Conservation (phyloP, 257 asterid species). For the Solanum rostratum region DNA sequence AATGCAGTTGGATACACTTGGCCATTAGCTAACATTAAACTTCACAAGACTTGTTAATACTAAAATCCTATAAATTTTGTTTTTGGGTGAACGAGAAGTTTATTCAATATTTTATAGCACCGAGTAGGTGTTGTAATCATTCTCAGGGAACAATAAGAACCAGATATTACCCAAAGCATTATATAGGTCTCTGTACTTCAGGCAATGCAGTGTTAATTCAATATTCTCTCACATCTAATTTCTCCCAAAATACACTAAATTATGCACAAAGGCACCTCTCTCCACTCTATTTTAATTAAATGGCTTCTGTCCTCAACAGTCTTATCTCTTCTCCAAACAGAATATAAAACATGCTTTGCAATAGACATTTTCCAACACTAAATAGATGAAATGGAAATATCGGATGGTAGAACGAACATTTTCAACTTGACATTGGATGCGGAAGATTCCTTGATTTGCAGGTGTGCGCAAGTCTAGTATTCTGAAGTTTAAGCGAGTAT, state of each 20-base stretch:
- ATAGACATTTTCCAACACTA: not conserved
- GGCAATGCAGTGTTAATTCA: not conserved
- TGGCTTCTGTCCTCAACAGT: not conserved
- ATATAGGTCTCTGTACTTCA: not conserved
- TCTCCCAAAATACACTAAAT: not conserved
- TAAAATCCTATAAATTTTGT: not conserved
- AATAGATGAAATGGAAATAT: not conserved
- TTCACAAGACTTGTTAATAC: not conserved
- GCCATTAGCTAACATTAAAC: not conserved
- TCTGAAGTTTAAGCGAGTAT: conserved; percentile 75
- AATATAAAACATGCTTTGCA: not conserved
- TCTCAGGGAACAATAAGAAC: not conserved
- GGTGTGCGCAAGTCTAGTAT: conserved; percentile 80
- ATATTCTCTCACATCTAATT: not conserved
- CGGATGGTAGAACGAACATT: conserved; percentile 26
- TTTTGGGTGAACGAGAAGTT: not conserved
- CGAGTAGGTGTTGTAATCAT: not conserved
- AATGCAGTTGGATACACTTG: not conserved
- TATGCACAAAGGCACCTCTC: not conserved
- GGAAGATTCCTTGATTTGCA: conserved; percentile 84
- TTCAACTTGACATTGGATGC: conserved; percentile 62
- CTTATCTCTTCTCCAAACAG: not conserved
- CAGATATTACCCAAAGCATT: not conserved
- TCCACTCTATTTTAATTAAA: not conserved
- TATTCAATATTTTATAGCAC: not conserved